Base-by-base conservation (phyloP, 208 protist species). In the Angomonas ambiguus region DNA sequence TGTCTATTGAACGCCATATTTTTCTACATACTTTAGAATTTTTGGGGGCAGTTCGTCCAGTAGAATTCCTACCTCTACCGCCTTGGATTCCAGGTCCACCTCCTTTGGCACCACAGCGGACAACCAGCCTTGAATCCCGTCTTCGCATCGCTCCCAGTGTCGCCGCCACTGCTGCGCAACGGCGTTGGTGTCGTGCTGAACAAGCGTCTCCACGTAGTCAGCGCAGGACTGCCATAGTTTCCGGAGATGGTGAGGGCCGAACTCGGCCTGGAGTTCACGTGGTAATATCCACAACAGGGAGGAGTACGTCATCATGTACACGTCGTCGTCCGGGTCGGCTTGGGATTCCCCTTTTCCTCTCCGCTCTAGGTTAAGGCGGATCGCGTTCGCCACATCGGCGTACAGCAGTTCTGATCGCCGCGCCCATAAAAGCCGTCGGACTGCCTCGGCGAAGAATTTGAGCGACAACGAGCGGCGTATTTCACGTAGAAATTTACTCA, bases 281-380 rank as follows among this genome's bases (percentile, higher is more conserved):
- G 77, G 77, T 25, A 83, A 53, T 53, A 75, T 65, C 77, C 77
- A 82, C 48, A 82, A 69, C 48, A 82, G 45, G 34, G 57, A 58
- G 18, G 38, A 30, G 58, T 69, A 75, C 45, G 70, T 65, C 62
- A 69, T 69, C 56, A 57, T 65, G 53, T 64, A 58, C 31, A 57
- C 62, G 30, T 51, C 59, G 10, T 51, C 53, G 22, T 67, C 25
- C 55, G 28, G 31, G 16, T 34, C 1, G 48, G 11, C n/a, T 30
- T 1, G 18, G 18, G 0, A 25, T 13, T 65, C 48, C 16, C 41
- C 42, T 45, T n/a, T 25, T 5, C 16, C 2, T 30, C 24, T 49
- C 55, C 31, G 62, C 65, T 51, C 41, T 62, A 64, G 41, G 41
- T 48, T 63, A 24, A 59, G 32, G 6, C 56, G 69, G 20, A 82